A percentile compares a stretch with the other conserved stretches of the same genome.
Conservation (phyloP, 2,329 filamentous ascomycete genomes). For the Rosellinia necatrix region DNA sequence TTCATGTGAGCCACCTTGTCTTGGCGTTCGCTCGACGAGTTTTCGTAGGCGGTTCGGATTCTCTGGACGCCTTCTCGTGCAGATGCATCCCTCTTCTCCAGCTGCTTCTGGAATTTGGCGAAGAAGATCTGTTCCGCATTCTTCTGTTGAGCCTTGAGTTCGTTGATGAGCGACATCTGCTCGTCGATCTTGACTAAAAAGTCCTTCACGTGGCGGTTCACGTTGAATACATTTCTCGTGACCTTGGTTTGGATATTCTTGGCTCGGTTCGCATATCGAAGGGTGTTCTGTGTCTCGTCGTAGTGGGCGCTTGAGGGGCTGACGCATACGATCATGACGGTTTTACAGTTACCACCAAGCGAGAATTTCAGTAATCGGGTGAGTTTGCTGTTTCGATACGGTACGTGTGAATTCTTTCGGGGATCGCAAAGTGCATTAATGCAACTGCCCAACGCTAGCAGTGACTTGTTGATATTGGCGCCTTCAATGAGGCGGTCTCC, state of each 20-base stretch:
- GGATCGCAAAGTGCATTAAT: slow-evolving; percentile 98
- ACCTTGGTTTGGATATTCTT: slow-evolving; percentile 99
- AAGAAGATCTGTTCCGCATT: slow-evolving; percentile 83
- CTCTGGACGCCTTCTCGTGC: slow-evolving; percentile 79
- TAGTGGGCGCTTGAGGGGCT: slow-evolving; percentile 96
- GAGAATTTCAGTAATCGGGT: slow-evolving; percentile 96
- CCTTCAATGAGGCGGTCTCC: slow-evolving; percentile 90
- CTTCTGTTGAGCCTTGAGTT: slow-evolving; percentile 90
- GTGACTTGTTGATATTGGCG: slow-evolving; percentile 98
- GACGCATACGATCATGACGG: slow-evolving; percentile 99
- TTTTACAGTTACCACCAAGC: slow-evolving; percentile 96
- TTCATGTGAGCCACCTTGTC: slow-evolving; percentile 82
- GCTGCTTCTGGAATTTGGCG: slow-evolving; percentile 87
- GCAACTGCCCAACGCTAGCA: slow-evolving; percentile 91
- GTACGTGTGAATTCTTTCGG: slow-evolving; percentile 89
- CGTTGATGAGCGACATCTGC: slow-evolving; percentile 95
- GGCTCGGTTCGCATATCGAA: slow-evolving; percentile 94
- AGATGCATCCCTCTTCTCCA: slow-evolving; percentile 78
- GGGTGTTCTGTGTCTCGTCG: slow-evolving; percentile 96
- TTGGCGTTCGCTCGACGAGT: slow-evolving; percentile 75
- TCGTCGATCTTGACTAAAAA: slow-evolving; percentile 99
- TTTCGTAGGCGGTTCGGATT: slow-evolving; percentile 81
- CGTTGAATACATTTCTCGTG: slow-evolving; percentile 98
- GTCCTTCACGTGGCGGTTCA: slow-evolving; percentile 98
- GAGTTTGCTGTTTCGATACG: slow-evolving; percentile 96